A percentile compares a stretch with the other conserved stretches of the same genome.
These are phyloP conservation scores for Stramenopiles sp. DNA, from an alignment of 352 stramenopile species.

Conservation along the genomic window DNA sequence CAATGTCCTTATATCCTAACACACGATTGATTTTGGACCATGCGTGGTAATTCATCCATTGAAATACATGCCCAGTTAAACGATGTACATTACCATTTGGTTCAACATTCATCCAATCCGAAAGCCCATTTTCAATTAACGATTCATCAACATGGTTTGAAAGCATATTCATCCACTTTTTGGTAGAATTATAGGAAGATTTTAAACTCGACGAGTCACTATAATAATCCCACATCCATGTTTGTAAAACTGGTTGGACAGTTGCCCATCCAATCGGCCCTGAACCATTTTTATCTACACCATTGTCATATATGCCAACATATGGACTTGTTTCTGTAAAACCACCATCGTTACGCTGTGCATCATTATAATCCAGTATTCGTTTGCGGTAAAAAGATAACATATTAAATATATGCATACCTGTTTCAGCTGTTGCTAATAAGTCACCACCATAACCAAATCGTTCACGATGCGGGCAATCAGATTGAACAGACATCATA, in stretches of 20 bases:
- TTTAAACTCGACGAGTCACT: neutral
- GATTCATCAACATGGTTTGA: neutral
- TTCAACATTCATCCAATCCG: neutral
- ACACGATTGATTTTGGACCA: neutral
- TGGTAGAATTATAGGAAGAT: neutral
- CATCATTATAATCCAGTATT: neutral
- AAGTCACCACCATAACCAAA: neutral
- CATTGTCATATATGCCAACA: neutral
- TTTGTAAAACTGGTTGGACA: neutral
- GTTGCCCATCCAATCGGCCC: neutral
- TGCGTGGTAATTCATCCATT: neutral
- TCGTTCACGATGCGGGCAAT: neutral
- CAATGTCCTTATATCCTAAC: neutral
- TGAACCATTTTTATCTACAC: neutral
- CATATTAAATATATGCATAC: neutral
- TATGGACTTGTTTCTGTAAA: neutral
- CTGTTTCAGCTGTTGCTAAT: neutral
- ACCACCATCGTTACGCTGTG: neutral
- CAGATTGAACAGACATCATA: neutral
- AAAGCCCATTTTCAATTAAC: neutral
- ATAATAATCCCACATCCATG: neutral
- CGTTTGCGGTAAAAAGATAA: neutral
- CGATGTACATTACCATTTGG: neutral
- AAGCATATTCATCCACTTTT: neutral
- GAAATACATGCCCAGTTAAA: neutral